Conservation (phyloP, 169 alveolate genomes). For the Cryptosporidium ryanae region DNA sequence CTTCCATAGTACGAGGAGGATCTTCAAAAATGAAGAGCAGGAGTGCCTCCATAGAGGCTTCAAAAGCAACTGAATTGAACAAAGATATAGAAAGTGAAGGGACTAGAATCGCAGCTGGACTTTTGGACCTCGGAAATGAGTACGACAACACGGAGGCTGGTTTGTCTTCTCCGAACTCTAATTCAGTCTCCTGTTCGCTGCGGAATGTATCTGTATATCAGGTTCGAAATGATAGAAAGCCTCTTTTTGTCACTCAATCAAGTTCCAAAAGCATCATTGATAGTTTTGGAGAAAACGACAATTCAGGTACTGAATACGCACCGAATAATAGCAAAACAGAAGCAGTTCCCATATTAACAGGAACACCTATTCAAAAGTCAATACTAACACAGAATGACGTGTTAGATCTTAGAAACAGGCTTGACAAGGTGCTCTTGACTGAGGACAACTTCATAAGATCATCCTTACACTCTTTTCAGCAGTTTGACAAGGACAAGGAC, state of each 20-base stretch:
- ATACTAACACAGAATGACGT: slow-evolving; percentile 44
- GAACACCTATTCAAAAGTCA: slow-evolving; percentile 43
- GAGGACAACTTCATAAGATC: slow-evolving; percentile 42
- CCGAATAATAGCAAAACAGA: neutral
- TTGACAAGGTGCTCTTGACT: slow-evolving; percentile 38
- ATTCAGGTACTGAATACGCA: neutral
- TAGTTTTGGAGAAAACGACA: neutral
- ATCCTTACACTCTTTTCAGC: slow-evolving; percentile 27
- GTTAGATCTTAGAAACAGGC: slow-evolving; percentile 21
- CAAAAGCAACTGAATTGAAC: neutral
- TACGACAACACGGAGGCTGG: neutral
- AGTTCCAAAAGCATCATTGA: neutral
- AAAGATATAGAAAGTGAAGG: neutral
- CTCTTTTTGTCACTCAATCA: neutral
- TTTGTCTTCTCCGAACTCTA: too few relatives aligned
- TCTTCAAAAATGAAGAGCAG: slow-evolving; percentile 30
- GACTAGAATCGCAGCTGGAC: neutral
- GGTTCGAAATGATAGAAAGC: neutral
- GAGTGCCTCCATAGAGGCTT: slow-evolving; percentile 26
- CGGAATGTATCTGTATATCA: neutral
- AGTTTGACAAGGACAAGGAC: slow-evolving; percentile 45
- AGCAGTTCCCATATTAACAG: slow-evolving; percentile 9
- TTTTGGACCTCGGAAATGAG: neutral
- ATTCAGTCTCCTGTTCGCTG: too few relatives aligned
- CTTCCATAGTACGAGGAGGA: slow-evolving; percentile 48